Evolutionary conservation across 768 basidiomycete genomes (phyloP).

Genomic region (Serendipita sp.): DNA sequence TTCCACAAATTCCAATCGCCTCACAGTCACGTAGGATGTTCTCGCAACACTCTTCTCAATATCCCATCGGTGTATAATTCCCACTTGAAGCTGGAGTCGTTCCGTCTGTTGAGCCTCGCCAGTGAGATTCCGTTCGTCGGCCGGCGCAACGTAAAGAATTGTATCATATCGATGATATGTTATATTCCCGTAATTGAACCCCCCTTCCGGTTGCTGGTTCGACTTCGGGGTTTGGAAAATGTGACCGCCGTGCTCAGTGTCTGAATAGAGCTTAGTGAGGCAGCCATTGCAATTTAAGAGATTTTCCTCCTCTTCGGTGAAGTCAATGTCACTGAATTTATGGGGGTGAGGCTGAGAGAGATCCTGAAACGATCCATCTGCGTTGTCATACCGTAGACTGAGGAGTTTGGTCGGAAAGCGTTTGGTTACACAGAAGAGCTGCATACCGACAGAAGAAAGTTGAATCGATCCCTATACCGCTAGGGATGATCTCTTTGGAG

Average conservation of each 20-base stretch:
- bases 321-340: background rate
- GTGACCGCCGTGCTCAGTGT: background rate
- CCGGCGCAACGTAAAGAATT: background rate
- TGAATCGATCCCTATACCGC: background rate
- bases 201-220: background rate
- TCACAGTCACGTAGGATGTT: background rate
- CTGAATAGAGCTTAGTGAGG: background rate
- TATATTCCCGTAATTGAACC: background rate
- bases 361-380: slow-evolving; percentile 1
- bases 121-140: background rate
- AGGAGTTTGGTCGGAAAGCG: background rate
- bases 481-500: background rate
- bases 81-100: background rate
- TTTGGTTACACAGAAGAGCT: background rate
- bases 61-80: background rate
- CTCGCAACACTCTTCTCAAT: background rate
- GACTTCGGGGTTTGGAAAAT: background rate
- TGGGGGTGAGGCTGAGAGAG: background rate
- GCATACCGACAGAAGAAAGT: background rate
- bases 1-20: background rate
- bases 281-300: background rate
- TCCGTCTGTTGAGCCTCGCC: background rate
- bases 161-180: background rate
- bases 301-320: background rate
- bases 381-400: background rate